Evolutionary conservation across 495 filamentous ascomycete genomes (phyloP), one percentile per base, ranked within the genome.

Genomic region (Lepraria neglecta): DNA sequence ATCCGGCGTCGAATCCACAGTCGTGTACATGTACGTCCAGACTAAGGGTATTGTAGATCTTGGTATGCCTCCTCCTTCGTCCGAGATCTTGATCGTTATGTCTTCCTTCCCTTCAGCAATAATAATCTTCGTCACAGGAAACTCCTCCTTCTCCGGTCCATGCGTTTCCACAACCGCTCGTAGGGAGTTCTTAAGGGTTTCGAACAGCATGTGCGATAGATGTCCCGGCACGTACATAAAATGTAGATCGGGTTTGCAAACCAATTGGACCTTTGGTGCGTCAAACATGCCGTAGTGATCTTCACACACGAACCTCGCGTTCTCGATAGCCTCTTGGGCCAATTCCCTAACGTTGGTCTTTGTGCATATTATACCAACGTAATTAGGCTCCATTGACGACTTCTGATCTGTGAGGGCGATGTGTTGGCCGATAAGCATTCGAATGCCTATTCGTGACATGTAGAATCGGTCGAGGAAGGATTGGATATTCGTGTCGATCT

Each of bases 11-110:
- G 91, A 85, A 73, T 97, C 94, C 46, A 98, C 92, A 11, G 94
- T 98, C 21, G 94, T 98, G 69, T 97, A 98, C 94, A 97, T 98
- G 70, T 98, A 98, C 30, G 94, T 98, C 94, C 94, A 98, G 17
- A 97, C 94, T 9, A 98, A 80, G 11, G 95, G 95, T 59, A 98
- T 97, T 35, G 89, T 80, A 63, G 86, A 90, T 58, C 94, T 82
- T 0, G 92, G 90, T 30, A 98, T 97, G 47, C 94, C 94, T 64
- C 94, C 94, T 47, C 94, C 94, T 73, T 98, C 94, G 71, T 98
- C 94, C 12, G 87, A 90, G 57, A 98, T 82, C 74, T 98, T 98
- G 77, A 98, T 96, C 2, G 94, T 97, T 66, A 98, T 98, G 65
- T 98, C 94, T 76, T 98, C 94, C 67, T 91, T 92, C 43, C 94